These are phyloP conservation scores for Huiozyma sinensis DNA, from an alignment of 805 yeast genomes.

Conservation along the genomic window DNA sequence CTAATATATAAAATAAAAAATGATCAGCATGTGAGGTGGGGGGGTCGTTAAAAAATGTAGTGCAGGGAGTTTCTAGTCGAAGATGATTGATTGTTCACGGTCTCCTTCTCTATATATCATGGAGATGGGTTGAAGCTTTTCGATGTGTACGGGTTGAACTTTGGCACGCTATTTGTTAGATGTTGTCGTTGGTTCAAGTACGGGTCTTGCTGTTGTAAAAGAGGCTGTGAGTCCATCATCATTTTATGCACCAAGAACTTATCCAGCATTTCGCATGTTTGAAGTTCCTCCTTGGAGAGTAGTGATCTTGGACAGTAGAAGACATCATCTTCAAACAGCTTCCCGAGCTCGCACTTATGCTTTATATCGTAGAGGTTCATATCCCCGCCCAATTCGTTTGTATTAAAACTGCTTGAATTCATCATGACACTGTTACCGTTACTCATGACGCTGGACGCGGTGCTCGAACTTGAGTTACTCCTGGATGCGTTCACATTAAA, in stretches of 20 bases:
- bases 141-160: conserved; percentile 61
- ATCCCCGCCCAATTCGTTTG: neutral
- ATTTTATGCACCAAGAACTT: conserved; percentile 8
- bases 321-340: conserved; percentile 26
- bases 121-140: conserved; percentile 46
- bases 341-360: conserved; percentile 19
- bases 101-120: neutral
- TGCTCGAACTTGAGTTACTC: conserved; percentile 8
- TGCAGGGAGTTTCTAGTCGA: no score
- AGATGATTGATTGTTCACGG: no score
- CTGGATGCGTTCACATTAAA: conserved; percentile 8
- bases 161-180: conserved; percentile 4
- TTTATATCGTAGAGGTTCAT: conserved; percentile 7
- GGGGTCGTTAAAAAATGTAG: no score
- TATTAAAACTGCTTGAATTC: neutral
- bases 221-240: neutral
- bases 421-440: neutral
- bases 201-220: neutral
- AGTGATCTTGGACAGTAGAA: conserved; percentile 25
- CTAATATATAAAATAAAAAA: neutral
- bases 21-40: no score
- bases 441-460: conserved; percentile 1
- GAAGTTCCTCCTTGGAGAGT: conserved; percentile 20
- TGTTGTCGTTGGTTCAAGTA: conserved; percentile 3
- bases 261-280: conserved; percentile 20